Conservation (phyloP, 1,284 basidiomycete species). For the Austroboletus sp. region DNA sequence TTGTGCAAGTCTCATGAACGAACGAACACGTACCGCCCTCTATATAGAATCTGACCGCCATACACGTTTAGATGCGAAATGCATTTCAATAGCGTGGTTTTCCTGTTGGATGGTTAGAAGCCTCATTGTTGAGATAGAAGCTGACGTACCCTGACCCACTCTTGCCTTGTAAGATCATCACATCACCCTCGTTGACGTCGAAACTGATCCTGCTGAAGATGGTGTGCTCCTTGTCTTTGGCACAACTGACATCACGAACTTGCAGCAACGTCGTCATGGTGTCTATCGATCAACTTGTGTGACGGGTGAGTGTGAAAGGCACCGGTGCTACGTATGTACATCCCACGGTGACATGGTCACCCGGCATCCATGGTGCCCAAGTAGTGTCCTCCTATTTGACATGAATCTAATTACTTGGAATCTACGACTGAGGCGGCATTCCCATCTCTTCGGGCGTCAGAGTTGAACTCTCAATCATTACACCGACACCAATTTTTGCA, state of each 20-base stretch:
- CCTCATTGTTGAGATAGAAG: neutral
- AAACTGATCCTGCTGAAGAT: constrained; percentile 58
- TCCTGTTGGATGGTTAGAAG: constrained; percentile 36
- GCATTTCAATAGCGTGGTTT: constrained; percentile 78
- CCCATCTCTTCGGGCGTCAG: constrained; percentile 78
- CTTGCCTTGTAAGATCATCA: constrained; percentile 66
- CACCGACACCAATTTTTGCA: constrained; percentile 90
- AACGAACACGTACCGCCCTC: constrained; percentile 48
- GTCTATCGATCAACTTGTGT: neutral
- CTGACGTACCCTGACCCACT: constrained; percentile 58
- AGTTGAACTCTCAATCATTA: constrained; percentile 85
- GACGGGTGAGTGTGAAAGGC: too few relatives aligned
- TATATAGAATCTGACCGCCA: constrained; percentile 56
- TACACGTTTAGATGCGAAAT: constrained; percentile 73
- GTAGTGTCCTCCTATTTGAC: constrained; percentile 13
- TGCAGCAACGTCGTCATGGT: constrained; percentile 22
- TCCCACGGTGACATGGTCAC: constrained; percentile 21
- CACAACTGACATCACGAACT: constrained; percentile 23
- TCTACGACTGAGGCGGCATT: constrained; percentile 47
- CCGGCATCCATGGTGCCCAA: constrained; percentile 10
- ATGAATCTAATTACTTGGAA: constrained; percentile 30
- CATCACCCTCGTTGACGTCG: constrained; percentile 59
- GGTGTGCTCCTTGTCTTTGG: constrained; percentile 22
- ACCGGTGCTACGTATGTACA: neutral
- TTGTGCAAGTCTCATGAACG: neutral